Conservation (phyloP, 2,329 filamentous ascomycete species). For the Venturia aucupariae region DNA sequence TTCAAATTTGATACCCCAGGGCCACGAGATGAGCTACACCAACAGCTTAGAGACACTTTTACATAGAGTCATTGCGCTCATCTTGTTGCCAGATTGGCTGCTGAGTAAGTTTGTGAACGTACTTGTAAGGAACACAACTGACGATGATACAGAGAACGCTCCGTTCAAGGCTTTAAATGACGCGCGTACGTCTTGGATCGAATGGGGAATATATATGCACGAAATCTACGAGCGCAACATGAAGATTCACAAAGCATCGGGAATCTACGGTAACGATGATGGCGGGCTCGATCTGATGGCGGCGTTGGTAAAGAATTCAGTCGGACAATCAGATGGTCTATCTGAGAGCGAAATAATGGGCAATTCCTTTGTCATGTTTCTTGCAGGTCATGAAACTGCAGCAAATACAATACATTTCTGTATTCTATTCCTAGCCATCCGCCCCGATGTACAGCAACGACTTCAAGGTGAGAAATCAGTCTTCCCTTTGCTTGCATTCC, state of each 20-base stretch:
- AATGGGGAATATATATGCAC: constrained; percentile 61
- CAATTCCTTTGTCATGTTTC: constrained; percentile 54
- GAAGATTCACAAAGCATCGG: neutral
- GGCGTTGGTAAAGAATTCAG: constrained; percentile 41
- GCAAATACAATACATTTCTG: constrained; percentile 67
- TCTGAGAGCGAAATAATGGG: constrained; percentile 59
- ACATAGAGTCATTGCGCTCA: constrained; percentile 53
- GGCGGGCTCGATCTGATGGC: constrained; percentile 49
- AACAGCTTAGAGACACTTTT: constrained; percentile 53
- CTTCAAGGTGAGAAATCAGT: constrained; percentile 59
- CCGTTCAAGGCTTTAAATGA: constrained; percentile 1
- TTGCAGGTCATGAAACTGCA: constrained; percentile 75
- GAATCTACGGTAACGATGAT: constrained; percentile 18
- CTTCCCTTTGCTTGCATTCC: constrained; percentile 42
- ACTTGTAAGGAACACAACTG: neutral
- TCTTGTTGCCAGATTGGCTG: constrained; percentile 51
- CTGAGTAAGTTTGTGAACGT: constrained; percentile 31
- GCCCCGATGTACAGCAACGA: constrained; percentile 52
- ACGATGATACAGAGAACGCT: neutral
- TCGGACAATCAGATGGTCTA: constrained; percentile 25
- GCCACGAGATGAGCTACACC: constrained; percentile 46
- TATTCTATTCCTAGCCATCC: constrained; percentile 57
- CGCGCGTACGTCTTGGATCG: constrained; percentile 35
- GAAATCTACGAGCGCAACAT: constrained; percentile 51
- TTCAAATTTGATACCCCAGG: constrained; percentile 28